These are phyloP conservation scores for Tuber aestivum DNA, from an alignment of 495 filamentous ascomycete genomes.

Conservation along the genomic window DNA sequence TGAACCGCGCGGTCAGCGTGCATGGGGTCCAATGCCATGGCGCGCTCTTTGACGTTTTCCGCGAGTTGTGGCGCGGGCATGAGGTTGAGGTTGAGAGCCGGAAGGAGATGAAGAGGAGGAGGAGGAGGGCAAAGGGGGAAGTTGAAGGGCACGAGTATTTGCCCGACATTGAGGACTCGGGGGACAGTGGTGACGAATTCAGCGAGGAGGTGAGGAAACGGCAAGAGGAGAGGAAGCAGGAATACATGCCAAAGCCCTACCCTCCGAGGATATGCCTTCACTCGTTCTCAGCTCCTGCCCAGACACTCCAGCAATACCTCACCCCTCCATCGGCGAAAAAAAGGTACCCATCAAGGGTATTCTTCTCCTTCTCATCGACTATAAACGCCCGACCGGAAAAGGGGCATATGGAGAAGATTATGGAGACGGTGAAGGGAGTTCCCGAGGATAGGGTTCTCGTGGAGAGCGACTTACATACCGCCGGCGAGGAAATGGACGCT, in stretches of 20 bases:
- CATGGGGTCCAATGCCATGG: conserved; percentile 93
- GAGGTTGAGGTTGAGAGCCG: conserved; percentile 64
- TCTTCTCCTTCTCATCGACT: conserved; percentile 77
- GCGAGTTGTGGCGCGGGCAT: conserved; percentile 73
- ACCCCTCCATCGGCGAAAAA: conserved; percentile 61
- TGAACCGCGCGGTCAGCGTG: conserved; percentile 73
- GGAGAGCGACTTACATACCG: conserved; percentile 85
- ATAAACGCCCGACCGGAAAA: conserved; percentile 64
- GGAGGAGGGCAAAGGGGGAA: conserved; percentile 42
- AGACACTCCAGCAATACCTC: conserved; percentile 71
- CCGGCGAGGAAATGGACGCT: conserved; percentile 75
- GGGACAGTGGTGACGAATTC: conserved; percentile 35
- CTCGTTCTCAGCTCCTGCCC: conserved; percentile 78
- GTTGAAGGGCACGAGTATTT: conserved; percentile 49
- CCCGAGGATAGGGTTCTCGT: conserved; percentile 74
- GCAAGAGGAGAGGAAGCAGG: conserved; percentile 29
- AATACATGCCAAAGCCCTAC: conserved; percentile 54
- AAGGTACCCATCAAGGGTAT: conserved; percentile 54
- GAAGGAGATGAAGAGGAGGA: conserved; percentile 50
- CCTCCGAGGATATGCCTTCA: conserved; percentile 91
- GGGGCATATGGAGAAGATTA: conserved; percentile 48
- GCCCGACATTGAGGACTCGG: conserved; percentile 44
- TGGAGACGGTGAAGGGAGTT: conserved; percentile 63
- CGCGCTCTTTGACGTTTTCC: conserved; percentile 65
- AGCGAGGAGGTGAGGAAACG: conserved; percentile 17